Percentiles rank a stretch among this genome's conserved stretches.
phyloP scores from a whole-genome alignment of 148 eudicot species.

The Pharnaceum exiguum region DNA sequence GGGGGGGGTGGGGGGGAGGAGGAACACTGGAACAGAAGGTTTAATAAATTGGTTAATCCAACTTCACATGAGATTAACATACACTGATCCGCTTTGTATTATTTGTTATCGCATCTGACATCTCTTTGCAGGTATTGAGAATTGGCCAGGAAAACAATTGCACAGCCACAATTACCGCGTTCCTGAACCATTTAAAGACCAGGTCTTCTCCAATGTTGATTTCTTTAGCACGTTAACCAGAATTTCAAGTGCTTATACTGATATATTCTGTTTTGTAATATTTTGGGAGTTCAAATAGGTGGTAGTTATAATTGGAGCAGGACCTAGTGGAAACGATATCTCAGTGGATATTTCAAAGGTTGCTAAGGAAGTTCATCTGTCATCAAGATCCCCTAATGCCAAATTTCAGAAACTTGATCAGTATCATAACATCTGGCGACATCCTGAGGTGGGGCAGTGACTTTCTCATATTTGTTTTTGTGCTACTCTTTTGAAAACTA shows the following conservation, averaged over 20 bases:
- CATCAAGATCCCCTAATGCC: constrained; percentile 44
- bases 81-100: too few relatives aligned
- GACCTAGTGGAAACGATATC: constrained; percentile 69
- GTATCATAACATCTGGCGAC: constrained; percentile 46
- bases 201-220: constrained; percentile 33
- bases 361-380: constrained; percentile 62
- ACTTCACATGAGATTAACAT: too few relatives aligned
- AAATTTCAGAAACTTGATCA: constrained; percentile 58
- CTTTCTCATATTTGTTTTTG: neutral
- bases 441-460: constrained; percentile 38
- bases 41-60: too few relatives aligned
- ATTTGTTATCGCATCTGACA: neutral
- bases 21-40: too few relatives aligned
- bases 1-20: too few relatives aligned
- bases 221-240: neutral
- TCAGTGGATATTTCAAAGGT: constrained; percentile 66
- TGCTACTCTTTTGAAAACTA: neutral
- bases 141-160: constrained; percentile 67
- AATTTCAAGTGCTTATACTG: neutral
- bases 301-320: constrained; percentile 75
- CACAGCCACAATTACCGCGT: constrained; percentile 72
- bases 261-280: neutral
- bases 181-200: constrained; percentile 56
- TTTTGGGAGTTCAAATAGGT: constrained; percentile 25
- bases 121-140: constrained; percentile 62